Conservation (phyloP, 768 basidiomycete species). For the Auricularia cornea region DNA sequence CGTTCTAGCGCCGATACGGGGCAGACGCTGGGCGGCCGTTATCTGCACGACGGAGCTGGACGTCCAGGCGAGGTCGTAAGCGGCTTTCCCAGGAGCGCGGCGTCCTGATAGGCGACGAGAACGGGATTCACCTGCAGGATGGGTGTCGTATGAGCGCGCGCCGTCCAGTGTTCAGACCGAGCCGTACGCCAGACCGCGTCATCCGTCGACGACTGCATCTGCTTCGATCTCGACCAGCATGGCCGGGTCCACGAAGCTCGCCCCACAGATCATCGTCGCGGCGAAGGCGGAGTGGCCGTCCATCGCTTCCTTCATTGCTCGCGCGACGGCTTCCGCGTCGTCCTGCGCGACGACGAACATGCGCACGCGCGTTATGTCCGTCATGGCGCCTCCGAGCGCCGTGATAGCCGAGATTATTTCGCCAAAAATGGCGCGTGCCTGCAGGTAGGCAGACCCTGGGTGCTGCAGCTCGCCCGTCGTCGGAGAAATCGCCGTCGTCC, state of each 20-base stretch:
- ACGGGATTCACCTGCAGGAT: no score
- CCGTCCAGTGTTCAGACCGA: no score
- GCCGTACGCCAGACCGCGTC: no score
- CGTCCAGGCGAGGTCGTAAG: no score
- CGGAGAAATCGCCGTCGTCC: constrained; percentile 42
- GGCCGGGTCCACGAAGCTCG: constrained; percentile 34
- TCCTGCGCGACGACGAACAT: constrained; percentile 40
- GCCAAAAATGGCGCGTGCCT: constrained; percentile 35
- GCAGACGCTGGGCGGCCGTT: no score
- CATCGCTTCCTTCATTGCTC: constrained; percentile 30
- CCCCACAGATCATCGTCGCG: constrained; percentile 48
- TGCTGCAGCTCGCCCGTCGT: constrained; percentile 31
- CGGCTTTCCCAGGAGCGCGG: no score
- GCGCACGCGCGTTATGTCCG: constrained; percentile 39
- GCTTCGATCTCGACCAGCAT: constrained; percentile 53
- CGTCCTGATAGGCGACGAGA: no score
- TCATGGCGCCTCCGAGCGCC: constrained; percentile 33
- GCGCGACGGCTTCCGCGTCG: constrained; percentile 29
- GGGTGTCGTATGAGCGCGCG: no score
- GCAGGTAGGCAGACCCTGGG: constrained; percentile 38
- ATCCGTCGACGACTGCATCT: constrained; percentile 30
- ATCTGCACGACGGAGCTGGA: no score
- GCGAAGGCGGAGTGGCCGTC: constrained; percentile 22
- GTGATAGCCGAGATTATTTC: constrained; percentile 39
- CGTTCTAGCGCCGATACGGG: no score